These are phyloP conservation scores for Russula emetica DNA, from an alignment of 768 basidiomycete genomes.

Conservation along the genomic window DNA sequence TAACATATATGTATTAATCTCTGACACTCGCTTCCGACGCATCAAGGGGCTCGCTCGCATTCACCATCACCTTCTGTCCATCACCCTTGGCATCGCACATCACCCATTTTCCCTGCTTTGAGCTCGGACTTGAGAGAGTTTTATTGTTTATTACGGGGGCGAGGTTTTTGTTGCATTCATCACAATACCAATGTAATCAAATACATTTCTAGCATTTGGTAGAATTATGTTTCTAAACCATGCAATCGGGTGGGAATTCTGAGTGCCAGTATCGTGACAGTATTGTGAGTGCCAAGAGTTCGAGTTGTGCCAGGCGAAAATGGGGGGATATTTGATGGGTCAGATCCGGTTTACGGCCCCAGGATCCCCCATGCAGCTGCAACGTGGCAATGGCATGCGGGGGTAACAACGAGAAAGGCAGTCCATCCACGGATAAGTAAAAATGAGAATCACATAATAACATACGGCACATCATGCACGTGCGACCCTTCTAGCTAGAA, in stretches of 20 bases:
- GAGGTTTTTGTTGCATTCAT: constrained; percentile 12
- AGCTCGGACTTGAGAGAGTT: constrained; percentile 9
- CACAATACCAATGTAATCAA: constrained; percentile 19
- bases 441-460: neutral
- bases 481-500: too few species aligned
- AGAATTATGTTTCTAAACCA: constrained; percentile 21
- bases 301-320: neutral
- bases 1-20: constrained; percentile 25
- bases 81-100: constrained; percentile 6
- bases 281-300: neutral
- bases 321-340: neutral
- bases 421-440: neutral
- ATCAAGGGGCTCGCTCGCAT: constrained; percentile 14
- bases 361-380: neutral
- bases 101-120: neutral
- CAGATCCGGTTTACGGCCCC: neutral
- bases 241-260: neutral
- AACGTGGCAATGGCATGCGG: constrained; percentile 10
- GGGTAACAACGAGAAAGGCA: constrained; percentile 2
- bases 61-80: neutral
- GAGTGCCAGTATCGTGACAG: too few species aligned
- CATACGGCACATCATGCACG: neutral
- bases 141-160: constrained; percentile 23
- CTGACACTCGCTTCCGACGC: constrained; percentile 18
- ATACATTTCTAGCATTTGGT: constrained; percentile 19